Evolutionary conservation across 352 stramenopile genomes (phyloP).

Genomic region (Sclerospora graminicola): DNA sequence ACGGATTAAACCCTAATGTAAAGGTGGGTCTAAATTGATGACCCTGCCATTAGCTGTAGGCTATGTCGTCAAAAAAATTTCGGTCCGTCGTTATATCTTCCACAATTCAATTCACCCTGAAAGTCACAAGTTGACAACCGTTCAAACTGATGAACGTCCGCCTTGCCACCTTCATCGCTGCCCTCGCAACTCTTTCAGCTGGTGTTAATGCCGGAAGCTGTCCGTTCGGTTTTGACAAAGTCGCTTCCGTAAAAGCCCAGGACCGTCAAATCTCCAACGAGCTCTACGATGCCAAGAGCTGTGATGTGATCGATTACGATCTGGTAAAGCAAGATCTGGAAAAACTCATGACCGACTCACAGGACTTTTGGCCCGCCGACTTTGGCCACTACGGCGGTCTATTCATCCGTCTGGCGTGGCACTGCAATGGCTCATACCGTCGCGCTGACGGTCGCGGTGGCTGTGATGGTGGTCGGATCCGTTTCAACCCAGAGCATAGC

Average conservation of each 20-base stretch:
- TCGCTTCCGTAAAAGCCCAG: constrained; percentile 16
- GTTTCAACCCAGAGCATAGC: constrained; percentile 32
- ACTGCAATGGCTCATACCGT: constrained; percentile 42
- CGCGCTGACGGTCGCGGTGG: constrained; percentile 22
- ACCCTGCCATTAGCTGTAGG: too few relatives aligned
- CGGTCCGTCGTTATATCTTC: too few relatives aligned
- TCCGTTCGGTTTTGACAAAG: constrained; percentile 28
- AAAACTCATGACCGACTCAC: constrained; percentile 55
- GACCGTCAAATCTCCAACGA: constrained; percentile 24
- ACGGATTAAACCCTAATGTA: too few relatives aligned
- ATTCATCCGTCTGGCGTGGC: constrained; percentile 78
- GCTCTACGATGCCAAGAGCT: constrained; percentile 21
- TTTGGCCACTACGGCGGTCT: constrained; percentile 83
- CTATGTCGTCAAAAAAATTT: too few relatives aligned
- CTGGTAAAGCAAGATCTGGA: constrained; percentile 60
- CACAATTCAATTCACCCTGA: not conserved
- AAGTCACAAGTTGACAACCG: not conserved
- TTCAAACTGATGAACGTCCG: constrained; percentile 27
- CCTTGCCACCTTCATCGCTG: constrained; percentile 22
- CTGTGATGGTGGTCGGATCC: constrained; percentile 19
- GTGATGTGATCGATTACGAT: constrained; percentile 29
- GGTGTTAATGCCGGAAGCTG: constrained; percentile 16
- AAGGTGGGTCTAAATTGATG: too few relatives aligned
- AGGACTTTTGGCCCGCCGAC: constrained; percentile 80
- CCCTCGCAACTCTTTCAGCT: constrained; percentile 13